Evolutionary conservation across 129 eudicot species (phyloP), one percentile per base, ranked within the genome.

Genomic region (Helichrysum umbraculigerum): DNA sequence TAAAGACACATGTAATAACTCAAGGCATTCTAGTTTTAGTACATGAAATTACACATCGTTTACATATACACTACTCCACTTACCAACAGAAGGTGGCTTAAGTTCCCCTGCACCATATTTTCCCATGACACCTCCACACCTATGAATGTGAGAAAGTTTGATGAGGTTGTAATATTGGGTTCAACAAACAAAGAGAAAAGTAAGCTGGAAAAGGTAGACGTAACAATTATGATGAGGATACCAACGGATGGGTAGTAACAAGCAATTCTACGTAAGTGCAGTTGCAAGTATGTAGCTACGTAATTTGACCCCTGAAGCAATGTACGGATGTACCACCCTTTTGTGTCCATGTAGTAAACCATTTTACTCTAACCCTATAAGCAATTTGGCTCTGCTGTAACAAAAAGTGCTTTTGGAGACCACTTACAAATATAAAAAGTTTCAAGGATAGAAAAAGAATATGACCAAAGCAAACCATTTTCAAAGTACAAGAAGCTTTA

Each of bases 71-170:
- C 71, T 44, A 64, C 52, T 75, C 22, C 14, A 66, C 92, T 79
- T 79, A 93, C 98, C 84, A 74, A 79, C 82, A 64, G 92, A 83
- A 66, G 98, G 98, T 44, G 98, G 98, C 79, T 90, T 93, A 81
- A 93, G 91, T 66, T 93, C 98, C 77, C 98, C 98, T 66, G 92
- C 95, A 12, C 96, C 96, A 81, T 93, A 93, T 67, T 87, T 93
- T 63, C 98, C 98, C 98, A 93, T 88, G 71, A 93, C 98, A 73
- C 98, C 98, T 64, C 98, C 97, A 84, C 98, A 93, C 98, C 98
- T 93, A 42, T 41, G 16, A 75, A 32, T 52, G 62, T 33, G 5
- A 5, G 32, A 74, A 42, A 17, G 72, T 63, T 25, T 25, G 28
- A 25, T 25, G 28, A 25, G 28, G 28, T 25, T 25, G 28, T 25